Evolutionary conservation across 163 green algal genomes (phyloP).

Genomic region (Botryococcus braunii): DNA sequence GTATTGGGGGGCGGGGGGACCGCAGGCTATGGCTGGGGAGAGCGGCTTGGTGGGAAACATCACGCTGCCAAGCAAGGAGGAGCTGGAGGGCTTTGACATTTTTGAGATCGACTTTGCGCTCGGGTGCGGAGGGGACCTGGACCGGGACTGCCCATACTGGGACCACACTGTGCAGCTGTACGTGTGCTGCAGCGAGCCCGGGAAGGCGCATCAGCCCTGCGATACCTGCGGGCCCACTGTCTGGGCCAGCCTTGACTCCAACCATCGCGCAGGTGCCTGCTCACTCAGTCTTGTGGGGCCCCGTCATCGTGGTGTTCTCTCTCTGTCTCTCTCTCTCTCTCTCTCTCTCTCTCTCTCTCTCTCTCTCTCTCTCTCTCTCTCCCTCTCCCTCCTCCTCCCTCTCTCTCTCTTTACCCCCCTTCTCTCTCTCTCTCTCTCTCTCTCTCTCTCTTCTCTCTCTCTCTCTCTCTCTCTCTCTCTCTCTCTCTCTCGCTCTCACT

Average conservation of each 20-base stretch:
- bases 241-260: too few species aligned
- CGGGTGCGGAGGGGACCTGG: conserved; percentile 20
- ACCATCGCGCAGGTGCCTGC: background rate
- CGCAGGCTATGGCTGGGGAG: conserved; percentile 16
- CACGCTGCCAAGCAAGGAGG: conserved; percentile 7
- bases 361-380: too few species aligned
- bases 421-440: too few species aligned
- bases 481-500: too few species aligned
- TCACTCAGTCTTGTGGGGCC: background rate
- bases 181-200: conserved; percentile 28
- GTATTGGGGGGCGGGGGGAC: too few species aligned
- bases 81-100: conserved; percentile 6
- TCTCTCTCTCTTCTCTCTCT: too few species aligned
- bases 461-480: too few species aligned
- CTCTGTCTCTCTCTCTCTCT: too few species aligned
- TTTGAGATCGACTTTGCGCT: conserved; percentile 38
- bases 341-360: too few species aligned
- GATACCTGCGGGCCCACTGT: conserved; percentile 26
- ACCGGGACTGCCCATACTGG: conserved; percentile 38
- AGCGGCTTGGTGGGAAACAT: conserved; percentile 10
- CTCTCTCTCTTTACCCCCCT: too few species aligned
- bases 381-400: too few species aligned
- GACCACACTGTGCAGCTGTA: conserved; percentile 54
- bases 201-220: conserved; percentile 11
- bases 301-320: too few species aligned